Percentiles rank a stretch among this genome's conserved stretches.
Conservation (phyloP, 228 moss, liverwort and hornwort genomes). For the Sphagnum fallax region DNA sequence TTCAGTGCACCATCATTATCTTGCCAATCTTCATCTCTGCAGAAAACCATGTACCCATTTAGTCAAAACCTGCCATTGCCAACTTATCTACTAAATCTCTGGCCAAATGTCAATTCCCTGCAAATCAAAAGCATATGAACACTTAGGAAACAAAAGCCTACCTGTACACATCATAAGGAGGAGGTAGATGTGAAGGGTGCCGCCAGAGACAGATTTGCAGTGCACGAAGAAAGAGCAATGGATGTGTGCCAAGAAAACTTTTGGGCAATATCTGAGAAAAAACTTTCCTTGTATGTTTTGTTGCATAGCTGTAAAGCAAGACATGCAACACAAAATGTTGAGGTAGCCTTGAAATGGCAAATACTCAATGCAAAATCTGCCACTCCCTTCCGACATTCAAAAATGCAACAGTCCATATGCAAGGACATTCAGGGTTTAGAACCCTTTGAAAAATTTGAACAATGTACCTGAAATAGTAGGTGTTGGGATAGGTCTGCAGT, state of each 20-base stretch:
- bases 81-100: too few species aligned
- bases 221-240: slow-evolving; percentile 67
- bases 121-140: too few species aligned
- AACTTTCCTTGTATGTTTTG: slow-evolving; percentile 60
- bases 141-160: slow-evolving; percentile 6
- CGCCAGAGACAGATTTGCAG: slow-evolving; percentile 75
- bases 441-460: too few species aligned
- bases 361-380: too few species aligned
- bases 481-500: slow-evolving; percentile 69
- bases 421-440: too few species aligned
- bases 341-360: too few species aligned
- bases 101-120: too few species aligned
- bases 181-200: slow-evolving; percentile 39
- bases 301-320: slow-evolving; percentile 56
- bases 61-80: too few species aligned
- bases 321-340: background rate
- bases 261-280: slow-evolving; percentile 61
- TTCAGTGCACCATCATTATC: slow-evolving; percentile 95
- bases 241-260: slow-evolving; percentile 65
- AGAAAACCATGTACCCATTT: background rate
- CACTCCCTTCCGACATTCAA: too few species aligned
- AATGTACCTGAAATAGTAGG: slow-evolving; percentile 79
- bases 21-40: slow-evolving; percentile 80
- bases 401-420: too few species aligned
- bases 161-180: slow-evolving; percentile 84